Base-by-base conservation (phyloP, 495 filamentous ascomycete genomes). In the Echria macrotheca region DNA sequence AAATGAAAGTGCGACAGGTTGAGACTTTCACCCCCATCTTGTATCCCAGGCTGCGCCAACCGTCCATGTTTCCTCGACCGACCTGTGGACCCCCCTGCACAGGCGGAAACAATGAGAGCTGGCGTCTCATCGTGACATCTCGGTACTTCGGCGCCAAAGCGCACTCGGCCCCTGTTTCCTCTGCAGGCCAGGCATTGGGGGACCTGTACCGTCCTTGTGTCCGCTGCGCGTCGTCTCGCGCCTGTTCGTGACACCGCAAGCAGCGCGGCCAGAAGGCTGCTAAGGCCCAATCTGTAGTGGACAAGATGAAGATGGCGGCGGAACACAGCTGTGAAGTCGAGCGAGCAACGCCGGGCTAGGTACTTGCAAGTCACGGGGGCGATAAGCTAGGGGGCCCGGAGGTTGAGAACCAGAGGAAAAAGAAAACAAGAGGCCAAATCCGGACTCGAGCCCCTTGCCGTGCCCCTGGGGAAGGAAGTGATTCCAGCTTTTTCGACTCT, bases 51-150 rank as follows among this genome's bases (percentile, higher is more conserved):
- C 32, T 38, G 45, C 32, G 32, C 32, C 45, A 28, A 24, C 33
- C 38, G 38, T 50, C 38, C 36, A 35, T 50, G 19, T 29, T 43
- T 36, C 22, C 24, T 28, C 23, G 2, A 22, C 33, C 29, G n/a
- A 19, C n/a, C 14, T 23, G 32, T 28, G 17, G 19, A 12, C 39
- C 39, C 48, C 48, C 36, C 23, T 50, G 48, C 48, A 35, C 29
- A n/a, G 48, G 39, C 48, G 28, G 48, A 50, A 50, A 50, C 39
- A 50, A 37, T 54, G 45, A 33, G 51, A 32, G 38, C 38, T 38
- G 52, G 45, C 40, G 46, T 49, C 33, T 49, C 46, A 31, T 54
- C 45, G 52, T 49, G 46, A 54, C 52, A 54, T 54, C 39, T 54
- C 46, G 52, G 52, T 54, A 50, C 52, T 49, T 45, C 52, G 22